A percentile compares a stretch with the other conserved stretches of the same genome.
Evolutionary conservation across 441 rosid species (phyloP).

Genomic region (Corymbia citriodora): DNA sequence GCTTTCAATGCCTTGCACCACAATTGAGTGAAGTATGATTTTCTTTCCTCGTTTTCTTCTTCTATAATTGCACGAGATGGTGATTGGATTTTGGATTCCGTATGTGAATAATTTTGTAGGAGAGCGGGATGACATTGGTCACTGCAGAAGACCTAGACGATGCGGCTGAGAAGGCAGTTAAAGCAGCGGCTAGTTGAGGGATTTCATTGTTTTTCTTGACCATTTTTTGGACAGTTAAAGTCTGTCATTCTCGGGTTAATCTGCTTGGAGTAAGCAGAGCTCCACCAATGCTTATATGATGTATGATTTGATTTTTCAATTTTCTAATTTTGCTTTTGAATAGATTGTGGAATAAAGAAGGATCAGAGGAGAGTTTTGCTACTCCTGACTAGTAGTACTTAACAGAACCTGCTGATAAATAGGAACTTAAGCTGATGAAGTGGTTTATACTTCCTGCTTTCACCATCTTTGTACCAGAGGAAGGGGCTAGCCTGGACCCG

Average conservation of each 20-base stretch:
- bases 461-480: neutral
- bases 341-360: neutral
- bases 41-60: neutral
- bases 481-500: neutral
- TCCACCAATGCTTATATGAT: neutral
- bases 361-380: neutral
- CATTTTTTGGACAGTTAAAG: neutral
- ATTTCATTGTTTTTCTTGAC: neutral
- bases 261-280: neutral
- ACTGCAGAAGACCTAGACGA: constrained; percentile 96
- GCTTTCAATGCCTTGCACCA: neutral
- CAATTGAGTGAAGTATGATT: neutral
- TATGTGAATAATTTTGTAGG: constrained; percentile 35
- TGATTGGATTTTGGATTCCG: neutral
- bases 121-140: constrained; percentile 80
- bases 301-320: neutral
- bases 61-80: neutral
- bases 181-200: constrained; percentile 42
- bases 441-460: neutral
- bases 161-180: constrained; percentile 95
- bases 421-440: neutral
- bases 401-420: neutral
- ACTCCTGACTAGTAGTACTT: neutral
- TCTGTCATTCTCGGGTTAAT: neutral
- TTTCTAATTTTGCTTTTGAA: neutral